Conservation (phyloP, 768 basidiomycete genomes). For the Lactarius vividus region DNA sequence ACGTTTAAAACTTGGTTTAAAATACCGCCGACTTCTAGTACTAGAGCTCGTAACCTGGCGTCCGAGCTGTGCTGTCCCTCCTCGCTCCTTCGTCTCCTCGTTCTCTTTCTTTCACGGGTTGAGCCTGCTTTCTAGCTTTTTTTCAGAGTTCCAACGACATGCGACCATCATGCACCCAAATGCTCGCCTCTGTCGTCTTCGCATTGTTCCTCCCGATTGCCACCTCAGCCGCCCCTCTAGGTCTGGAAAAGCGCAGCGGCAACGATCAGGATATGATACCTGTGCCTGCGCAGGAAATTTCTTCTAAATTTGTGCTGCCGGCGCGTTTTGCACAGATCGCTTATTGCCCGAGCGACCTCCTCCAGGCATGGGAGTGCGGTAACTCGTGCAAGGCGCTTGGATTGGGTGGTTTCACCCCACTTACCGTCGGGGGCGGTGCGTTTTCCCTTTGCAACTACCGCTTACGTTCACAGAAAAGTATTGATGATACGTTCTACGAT, state of each 20-base stretch:
- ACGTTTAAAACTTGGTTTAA: too few species aligned
- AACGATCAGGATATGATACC: neutral
- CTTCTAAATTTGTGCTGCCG: conserved; percentile 31
- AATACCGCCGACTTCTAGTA: too few species aligned
- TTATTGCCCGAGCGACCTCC: conserved; percentile 37
- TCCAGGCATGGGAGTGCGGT: conserved; percentile 39
- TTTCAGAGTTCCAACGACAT: neutral
- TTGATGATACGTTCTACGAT: neutral
- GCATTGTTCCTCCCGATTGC: neutral
- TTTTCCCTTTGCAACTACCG: neutral
- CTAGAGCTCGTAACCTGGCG: too few species aligned
- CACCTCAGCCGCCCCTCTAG: neutral
- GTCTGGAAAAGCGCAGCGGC: neutral
- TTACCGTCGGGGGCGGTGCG: conserved; percentile 38
- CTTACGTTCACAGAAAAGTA: neutral
- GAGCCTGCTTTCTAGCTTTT: neutral
- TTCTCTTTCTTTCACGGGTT: too few species aligned
- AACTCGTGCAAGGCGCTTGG: conserved; percentile 35
- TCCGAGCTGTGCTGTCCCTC: too few species aligned
- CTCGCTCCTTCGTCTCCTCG: too few species aligned
- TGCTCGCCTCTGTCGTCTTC: neutral
- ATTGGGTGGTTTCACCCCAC: conserved; percentile 29
- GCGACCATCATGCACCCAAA: neutral
- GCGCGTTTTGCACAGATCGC: conserved; percentile 39
- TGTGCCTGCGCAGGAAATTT: neutral